phyloP scores from a whole-genome alignment of 1,284 basidiomycete species.

The Puccinia polysora region DNA sequence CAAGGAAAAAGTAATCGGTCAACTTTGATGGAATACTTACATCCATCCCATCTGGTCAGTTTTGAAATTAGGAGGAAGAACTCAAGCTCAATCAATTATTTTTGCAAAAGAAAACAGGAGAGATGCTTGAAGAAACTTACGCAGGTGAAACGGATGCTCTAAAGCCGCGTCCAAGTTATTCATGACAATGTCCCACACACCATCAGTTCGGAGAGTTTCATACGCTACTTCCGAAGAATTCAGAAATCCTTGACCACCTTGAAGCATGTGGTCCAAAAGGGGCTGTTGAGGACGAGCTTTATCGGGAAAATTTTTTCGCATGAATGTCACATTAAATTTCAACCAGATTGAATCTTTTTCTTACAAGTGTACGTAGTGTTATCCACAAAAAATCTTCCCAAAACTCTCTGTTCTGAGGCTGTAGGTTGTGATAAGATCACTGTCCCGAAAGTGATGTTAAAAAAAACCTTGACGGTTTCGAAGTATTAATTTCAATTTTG shows the following conservation, averaged over 20 bases:
- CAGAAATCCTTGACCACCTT: neutral
- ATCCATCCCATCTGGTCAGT: slow-evolving; percentile 20
- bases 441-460: neutral
- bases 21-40: neutral
- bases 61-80: no score
- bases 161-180: slow-evolving; percentile 52
- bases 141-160: slow-evolving; percentile 53
- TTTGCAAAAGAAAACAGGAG: no score
- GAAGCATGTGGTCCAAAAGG: neutral
- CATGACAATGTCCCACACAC: slow-evolving; percentile 46
- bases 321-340: no score
- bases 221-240: slow-evolving; percentile 7
- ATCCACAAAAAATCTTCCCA: neutral
- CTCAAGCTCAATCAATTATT: no score
- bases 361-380: neutral
- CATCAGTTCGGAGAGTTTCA: neutral
- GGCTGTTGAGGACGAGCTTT: neutral
- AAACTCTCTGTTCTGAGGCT: neutral
- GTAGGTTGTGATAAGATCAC: neutral
- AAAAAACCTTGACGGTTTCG: neutral
- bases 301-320: neutral
- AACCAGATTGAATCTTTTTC: no score
- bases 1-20: neutral
- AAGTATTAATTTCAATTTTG: neutral
- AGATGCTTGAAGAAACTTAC: slow-evolving; percentile 47